These are phyloP conservation scores for Nothomitra cinnamomea DNA, from an alignment of 2,329 filamentous ascomycete genomes.

Conservation along the genomic window DNA sequence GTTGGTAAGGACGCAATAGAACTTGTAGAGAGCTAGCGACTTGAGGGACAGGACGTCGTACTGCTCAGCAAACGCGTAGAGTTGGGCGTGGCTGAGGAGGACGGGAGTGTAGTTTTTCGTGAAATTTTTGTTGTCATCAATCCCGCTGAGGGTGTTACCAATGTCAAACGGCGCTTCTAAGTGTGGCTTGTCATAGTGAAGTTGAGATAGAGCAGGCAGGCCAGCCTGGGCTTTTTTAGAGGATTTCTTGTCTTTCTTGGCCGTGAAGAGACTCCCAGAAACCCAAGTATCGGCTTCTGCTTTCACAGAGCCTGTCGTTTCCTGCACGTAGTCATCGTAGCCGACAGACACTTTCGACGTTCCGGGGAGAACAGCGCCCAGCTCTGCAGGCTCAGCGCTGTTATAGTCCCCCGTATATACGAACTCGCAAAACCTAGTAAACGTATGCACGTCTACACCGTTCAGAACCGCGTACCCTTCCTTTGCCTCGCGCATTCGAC, in stretches of 20 bases:
- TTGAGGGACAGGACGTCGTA: neutral
- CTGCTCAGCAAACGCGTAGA: neutral
- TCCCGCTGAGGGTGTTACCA: neutral
- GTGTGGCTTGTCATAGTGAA: neutral
- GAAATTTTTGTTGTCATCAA: neutral
- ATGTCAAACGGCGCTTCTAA: neutral
- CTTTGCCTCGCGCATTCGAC: neutral
- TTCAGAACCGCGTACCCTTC: neutral
- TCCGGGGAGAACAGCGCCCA: neutral
- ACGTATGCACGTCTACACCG: neutral
- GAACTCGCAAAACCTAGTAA: neutral
- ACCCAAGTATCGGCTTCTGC: neutral
- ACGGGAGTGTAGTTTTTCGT: neutral
- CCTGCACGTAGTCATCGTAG: neutral
- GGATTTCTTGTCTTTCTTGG: neutral
- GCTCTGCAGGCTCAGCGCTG: neutral
- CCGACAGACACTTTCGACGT: no score
- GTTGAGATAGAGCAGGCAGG: neutral
- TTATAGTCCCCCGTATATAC: neutral
- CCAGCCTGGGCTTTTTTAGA: neutral
- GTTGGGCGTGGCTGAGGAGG: neutral
- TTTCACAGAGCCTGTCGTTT: neutral
- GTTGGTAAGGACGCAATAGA: neutral
- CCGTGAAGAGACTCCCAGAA: neutral
- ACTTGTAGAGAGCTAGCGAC: neutral